Base-by-base conservation (phyloP, 2,329 filamentous ascomycete genomes). In the Calonectria pseudoreteaudii region DNA sequence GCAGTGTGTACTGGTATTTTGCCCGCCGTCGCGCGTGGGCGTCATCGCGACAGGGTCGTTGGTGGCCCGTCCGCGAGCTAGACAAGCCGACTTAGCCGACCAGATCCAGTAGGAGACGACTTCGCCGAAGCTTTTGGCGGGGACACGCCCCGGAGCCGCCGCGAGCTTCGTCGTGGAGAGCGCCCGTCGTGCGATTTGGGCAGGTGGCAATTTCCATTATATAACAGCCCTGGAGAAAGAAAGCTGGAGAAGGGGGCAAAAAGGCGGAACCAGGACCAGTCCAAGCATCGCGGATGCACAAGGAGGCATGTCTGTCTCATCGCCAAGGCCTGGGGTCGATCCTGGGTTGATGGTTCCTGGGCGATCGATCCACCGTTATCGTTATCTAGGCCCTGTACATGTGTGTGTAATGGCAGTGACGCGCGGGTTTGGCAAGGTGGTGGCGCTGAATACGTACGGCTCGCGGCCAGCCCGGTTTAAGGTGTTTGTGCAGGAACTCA, bases 21-120 rank as follows among this genome's bases (percentile, higher is more conserved):
- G 31, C 31, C 6, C 31, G 31, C 9, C 9, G 31, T 1, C 7
- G 31, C 8, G 31, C 31, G 31, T 34, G 72, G 71, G 74, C 75
- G 75, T 10, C 44, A n/a, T 28, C 60, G n/a, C 56, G 49, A 52
- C 50, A 31, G 56, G 26, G 60, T 41, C 6, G 53, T 10, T 44
- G 23, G 68, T 77, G 76, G 76, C 62, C 76, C 73, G 75, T 78
- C 64, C 13, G 34, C 50, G 47, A 58, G 70, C 71, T 50, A 38
- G 36, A 64, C 66, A 80, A 80, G 76, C 78, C 78, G 78, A 72
- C 74, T 75, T 80, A 80, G 74, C 78, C 78, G 78, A 67, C 66
- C 31, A 68, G 56, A 50, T 73, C 66, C 73, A 71, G 67, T 71
- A 41, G 67, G 62, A 67, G 49, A 66, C 18, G 7, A 10, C 1